Evolutionary conservation across 805 yeast genomes (phyloP).

Genomic region (Candida caryicola): DNA sequence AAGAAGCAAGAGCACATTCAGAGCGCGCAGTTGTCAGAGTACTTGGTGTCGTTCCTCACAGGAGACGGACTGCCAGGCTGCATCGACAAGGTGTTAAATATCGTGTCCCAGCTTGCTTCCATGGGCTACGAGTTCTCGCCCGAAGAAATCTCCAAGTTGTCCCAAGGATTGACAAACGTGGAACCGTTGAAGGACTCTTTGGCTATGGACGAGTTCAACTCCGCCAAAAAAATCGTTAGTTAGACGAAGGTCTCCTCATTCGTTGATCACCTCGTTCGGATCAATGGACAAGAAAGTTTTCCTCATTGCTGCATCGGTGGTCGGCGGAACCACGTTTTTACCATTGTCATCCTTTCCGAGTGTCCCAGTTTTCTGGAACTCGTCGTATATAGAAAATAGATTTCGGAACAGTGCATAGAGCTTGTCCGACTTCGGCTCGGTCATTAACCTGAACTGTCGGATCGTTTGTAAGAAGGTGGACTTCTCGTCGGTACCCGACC

Average conservation of each 20-base stretch:
- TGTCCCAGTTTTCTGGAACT: slow-evolving; percentile 26
- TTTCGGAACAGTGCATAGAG: slow-evolving; percentile 41
- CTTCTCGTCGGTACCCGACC: slow-evolving; percentile 49
- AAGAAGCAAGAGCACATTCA: slow-evolving; percentile 41
- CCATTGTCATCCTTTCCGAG: slow-evolving; percentile 44
- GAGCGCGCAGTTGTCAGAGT: slow-evolving; percentile 29
- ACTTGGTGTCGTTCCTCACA: slow-evolving; percentile 30
- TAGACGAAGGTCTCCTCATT: slow-evolving; percentile 2
- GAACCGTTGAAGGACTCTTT: slow-evolving; percentile 47
- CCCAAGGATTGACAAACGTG: slow-evolving; percentile 34
- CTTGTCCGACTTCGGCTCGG: slow-evolving; percentile 47
- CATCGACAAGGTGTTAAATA: slow-evolving; percentile 54
- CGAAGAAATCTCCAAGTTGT: slow-evolving; percentile 39
- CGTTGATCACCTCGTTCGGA: slow-evolving; percentile 42
- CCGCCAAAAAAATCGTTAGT: slow-evolving; percentile 44
- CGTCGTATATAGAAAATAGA: slow-evolving; percentile 29
- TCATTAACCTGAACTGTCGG: slow-evolving; percentile 57
- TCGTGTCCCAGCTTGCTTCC: slow-evolving; percentile 45
- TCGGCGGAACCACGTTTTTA: slow-evolving; percentile 46
- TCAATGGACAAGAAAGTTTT: slow-evolving; percentile 49
- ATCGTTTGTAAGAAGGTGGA: slow-evolving; percentile 50
- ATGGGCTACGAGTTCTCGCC: slow-evolving; percentile 44
- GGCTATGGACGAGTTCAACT: slow-evolving; percentile 51
- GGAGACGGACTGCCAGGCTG: slow-evolving; percentile 45
- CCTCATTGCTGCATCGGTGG: slow-evolving; percentile 47